Base-by-base conservation (phyloP, 2,329 filamentous ascomycete species). In the Alternaria conjuncta region DNA sequence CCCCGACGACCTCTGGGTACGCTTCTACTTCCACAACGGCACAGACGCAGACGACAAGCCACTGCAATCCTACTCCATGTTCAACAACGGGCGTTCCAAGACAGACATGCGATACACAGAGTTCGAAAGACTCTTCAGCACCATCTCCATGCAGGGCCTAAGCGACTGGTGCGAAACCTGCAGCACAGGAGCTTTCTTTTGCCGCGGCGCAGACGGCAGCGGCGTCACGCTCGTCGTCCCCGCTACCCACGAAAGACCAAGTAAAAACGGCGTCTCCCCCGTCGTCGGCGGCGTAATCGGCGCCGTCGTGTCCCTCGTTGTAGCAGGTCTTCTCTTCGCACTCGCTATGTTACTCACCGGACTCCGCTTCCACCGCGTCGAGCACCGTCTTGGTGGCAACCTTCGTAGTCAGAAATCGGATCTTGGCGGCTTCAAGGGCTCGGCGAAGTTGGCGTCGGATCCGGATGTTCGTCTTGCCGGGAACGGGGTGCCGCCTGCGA, bases 21-120 rank as follows among this genome's bases (percentile, higher is more conserved):
- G 85, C 20, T 87, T 89, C 72, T 79, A 84, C 60, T 84, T 86
- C 76, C 85, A 85, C 68, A 89, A 89, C 68, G 86, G 85, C 53
- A 87, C 86, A 0, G 77, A 80, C 23, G 59, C 84, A 83, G 8
- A 75, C 21, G 72, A 73, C 28, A 68, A 70, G 1, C 79, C 82
- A 30, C 72, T 77, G 15, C 55, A 60, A 7, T 65, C 80, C 1
- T 87, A 85, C 64, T 82, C 86, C 3, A 75, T 89, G 11, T 88
- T 89, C 71, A 80, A 81, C 47, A 76, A 80, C 57, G 82, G 82
- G 2, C 83, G 83, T 2, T 82, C 80, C 63, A 75, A 80, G 25
- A 81, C 78, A 2, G 80, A 83, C 6, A 83, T 88, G 67, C 72
- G 75, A 0, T 88, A 85, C 79, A 67, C 63, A 0, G 85, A 87